A percentile compares a stretch with the other conserved stretches of the same genome.
These are phyloP conservation scores for Wallacemonas sp. DNA, from an alignment of 208 protist species.

Conservation along the genomic window DNA sequence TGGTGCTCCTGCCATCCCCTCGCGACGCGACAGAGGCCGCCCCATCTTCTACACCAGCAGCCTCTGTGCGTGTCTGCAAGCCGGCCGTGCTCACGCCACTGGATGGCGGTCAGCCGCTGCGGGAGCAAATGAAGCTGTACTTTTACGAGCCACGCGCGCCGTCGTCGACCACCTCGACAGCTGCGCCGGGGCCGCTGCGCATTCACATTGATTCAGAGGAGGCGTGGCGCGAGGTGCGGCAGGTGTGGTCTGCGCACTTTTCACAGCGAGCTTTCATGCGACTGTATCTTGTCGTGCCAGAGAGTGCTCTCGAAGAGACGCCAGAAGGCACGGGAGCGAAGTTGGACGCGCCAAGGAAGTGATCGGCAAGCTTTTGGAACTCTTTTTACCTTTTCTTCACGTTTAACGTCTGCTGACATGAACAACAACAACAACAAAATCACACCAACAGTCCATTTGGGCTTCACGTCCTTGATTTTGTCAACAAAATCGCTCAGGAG, in stretches of 20 bases:
- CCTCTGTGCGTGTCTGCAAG: no score
- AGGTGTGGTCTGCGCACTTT: constrained; percentile 18
- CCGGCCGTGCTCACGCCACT: background rate
- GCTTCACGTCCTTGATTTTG: no score
- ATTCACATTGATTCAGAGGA: constrained; percentile 47
- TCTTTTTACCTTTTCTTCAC: no score
- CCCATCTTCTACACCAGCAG: no score
- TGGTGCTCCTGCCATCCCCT: background rate
- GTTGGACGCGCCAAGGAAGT: no score
- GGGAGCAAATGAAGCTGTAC: background rate
- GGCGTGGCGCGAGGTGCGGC: constrained; percentile 30
- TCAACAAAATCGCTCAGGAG: no score
- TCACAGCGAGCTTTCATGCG: constrained; percentile 44
- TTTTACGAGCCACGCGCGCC: constrained; percentile 17
- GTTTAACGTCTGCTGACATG: no score
- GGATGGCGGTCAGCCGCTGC: background rate
- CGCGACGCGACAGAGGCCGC: background rate
- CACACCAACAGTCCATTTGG: no score
- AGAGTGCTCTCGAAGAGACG: constrained; percentile 1
- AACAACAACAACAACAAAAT: no score
- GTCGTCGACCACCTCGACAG: constrained; percentile 24
- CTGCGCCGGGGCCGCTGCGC: constrained; percentile 20
- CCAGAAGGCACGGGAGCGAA: no score
- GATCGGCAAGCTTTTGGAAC: no score
- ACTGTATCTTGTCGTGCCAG: constrained; percentile 43